Conservation (phyloP, 352 stramenopile species). For the Globisporangium radiosum region DNA sequence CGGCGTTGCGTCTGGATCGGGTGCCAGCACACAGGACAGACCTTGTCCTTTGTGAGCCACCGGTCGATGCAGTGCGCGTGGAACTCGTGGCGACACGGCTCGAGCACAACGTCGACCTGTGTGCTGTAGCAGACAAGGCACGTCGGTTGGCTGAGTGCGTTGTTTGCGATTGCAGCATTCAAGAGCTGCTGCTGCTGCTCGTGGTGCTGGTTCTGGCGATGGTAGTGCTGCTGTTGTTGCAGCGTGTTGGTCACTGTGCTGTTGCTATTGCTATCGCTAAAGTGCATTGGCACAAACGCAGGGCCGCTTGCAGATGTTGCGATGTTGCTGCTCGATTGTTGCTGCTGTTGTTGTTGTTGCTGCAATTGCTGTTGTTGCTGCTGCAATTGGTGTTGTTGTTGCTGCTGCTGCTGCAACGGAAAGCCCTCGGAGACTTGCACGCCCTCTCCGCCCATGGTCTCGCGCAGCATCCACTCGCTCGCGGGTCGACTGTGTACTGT, state of each 20-base stretch:
- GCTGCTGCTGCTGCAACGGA: slow-evolving; percentile 9
- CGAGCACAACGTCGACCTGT: slow-evolving; percentile 45
- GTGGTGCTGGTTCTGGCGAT: slow-evolving; percentile 2
- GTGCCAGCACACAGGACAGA: slow-evolving; percentile 69
- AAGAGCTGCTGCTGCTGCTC: slow-evolving; percentile 19
- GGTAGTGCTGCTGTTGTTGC: slow-evolving; percentile 6
- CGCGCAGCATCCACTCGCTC: slow-evolving; percentile 21
- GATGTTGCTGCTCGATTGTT: slow-evolving; percentile 1
- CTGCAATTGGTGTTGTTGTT: slow-evolving; percentile 3
- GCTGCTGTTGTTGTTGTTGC: neutral
- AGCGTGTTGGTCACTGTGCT: neutral
- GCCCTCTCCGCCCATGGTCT: slow-evolving; percentile 27
- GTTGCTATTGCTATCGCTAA: slow-evolving; percentile 4
- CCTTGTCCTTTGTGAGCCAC: slow-evolving; percentile 66
- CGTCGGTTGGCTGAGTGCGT: slow-evolving; percentile 12
- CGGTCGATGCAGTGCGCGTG: slow-evolving; percentile 71
- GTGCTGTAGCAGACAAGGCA: slow-evolving; percentile 45
- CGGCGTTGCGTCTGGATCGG: slow-evolving; percentile 57
- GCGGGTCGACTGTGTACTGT: neutral
- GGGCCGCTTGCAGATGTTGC: neutral
- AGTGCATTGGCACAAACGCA: neutral
- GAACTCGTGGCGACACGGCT: slow-evolving; percentile 76
- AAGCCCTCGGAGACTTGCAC: slow-evolving; percentile 23
- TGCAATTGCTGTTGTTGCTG: neutral
- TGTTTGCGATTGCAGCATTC: slow-evolving; percentile 13